Base-by-base conservation (phyloP, 139 green algal genomes). In the Chlorella sp. region DNA sequence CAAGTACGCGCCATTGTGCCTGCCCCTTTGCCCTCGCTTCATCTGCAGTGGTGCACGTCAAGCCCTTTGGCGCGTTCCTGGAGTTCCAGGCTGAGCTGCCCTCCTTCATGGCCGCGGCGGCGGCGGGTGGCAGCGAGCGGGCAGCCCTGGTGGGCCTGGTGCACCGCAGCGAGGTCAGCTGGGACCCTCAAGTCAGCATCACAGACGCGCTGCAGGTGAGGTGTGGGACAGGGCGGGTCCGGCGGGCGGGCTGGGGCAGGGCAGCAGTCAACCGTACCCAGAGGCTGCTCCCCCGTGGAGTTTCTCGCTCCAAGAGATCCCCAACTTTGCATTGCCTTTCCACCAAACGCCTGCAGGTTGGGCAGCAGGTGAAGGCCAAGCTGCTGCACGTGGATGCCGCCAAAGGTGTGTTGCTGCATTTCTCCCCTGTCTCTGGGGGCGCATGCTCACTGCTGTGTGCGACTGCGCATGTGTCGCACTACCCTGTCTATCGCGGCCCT, bases 21-120 rank as follows among this genome's bases (percentile, higher is more conserved):
- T n/a, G n/a, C n/a, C n/a, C n/a, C n/a, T n/a, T n/a, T n/a, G n/a
- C n/a, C n/a, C n/a, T n/a, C n/a, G n/a, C n/a, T n/a, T 11, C 26
- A 15, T 17, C n/a, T 79, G 44, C 63, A 70, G 74, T 87, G 23
- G 79, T 80, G 34, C n/a, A 36, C 4, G 83, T 89, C 13, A 87
- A 76, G 82, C 56, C 47, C 12, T 89, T 90, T 86, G 86, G 86
- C 72, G 60, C 73, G 44, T 90, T 90, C 76, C 74, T 89, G 28
- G 86, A 86, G 16, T 90, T 90, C 47, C 25, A 73, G 17, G 47
- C 73, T 0, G 36, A 28, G 20, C 32, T 55, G 55, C 74, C 47
- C 16, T 56, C 56, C 51, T 60, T 60, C 13, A 23, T 60, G 51
- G 51, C 2, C 51, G 51, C 51, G 15, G 44, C 44, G 44, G 44